Percentiles rank a stretch among this genome's conserved stretches.
Conservation (phyloP, 805 yeast species). For the Starmerella bacillaris region DNA sequence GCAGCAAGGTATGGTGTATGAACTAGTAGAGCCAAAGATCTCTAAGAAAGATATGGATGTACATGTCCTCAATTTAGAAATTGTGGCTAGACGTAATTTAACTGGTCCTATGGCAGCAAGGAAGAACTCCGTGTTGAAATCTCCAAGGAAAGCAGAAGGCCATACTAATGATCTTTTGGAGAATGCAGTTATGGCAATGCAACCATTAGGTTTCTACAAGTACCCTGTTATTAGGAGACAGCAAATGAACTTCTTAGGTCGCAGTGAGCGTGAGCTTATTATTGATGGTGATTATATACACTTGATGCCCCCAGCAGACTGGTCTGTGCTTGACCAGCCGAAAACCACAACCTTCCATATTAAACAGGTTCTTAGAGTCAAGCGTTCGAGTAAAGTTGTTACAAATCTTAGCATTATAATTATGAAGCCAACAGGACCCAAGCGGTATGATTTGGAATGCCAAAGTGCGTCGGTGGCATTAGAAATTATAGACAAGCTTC, state of each 20-base stretch:
- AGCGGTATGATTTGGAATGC: constrained; percentile 79
- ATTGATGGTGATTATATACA: constrained; percentile 91
- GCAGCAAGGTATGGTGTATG: not conserved
- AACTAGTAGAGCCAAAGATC: no score
- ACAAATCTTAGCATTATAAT: constrained; percentile 68
- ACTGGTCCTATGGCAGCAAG: not conserved
- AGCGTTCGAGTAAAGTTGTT: constrained; percentile 60
- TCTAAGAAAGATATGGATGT: not conserved
- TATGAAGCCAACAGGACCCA: constrained; percentile 46
- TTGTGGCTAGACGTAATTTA: constrained; percentile 5
- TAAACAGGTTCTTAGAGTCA: constrained; percentile 53
- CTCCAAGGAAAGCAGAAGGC: not conserved
- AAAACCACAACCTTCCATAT: constrained; percentile 80
- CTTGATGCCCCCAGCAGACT: constrained; percentile 68
- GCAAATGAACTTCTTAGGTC: constrained; percentile 60
- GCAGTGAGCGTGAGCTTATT: constrained; percentile 68
- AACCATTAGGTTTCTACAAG: constrained; percentile 42
- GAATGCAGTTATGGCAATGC: constrained; percentile 14
- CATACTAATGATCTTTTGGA: constrained; percentile 5
- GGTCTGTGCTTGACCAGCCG: constrained; percentile 49
- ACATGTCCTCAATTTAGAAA: constrained; percentile 5
- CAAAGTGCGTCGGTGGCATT: constrained; percentile 38
- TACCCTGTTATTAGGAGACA: constrained; percentile 82
- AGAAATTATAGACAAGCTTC: constrained; percentile 58
- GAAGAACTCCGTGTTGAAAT: not conserved